Conservation (phyloP, 1,284 basidiomycete species). For the Irpex lacteus region DNA sequence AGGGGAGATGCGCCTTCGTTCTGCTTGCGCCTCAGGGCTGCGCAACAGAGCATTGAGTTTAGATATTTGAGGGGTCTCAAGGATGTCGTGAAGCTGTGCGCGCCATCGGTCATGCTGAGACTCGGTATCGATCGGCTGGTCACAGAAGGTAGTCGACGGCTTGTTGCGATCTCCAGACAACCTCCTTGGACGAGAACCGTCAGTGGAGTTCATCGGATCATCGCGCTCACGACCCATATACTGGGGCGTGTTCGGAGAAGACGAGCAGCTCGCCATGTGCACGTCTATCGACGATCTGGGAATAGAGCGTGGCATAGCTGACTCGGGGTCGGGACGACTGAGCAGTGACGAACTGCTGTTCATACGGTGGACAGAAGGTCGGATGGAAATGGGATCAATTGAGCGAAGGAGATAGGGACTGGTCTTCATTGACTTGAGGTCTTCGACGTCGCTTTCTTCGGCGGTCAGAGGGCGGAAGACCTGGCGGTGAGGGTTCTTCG, state of each 20-base stretch:
- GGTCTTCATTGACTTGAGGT: conserved; percentile 21
- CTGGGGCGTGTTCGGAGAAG: conserved; percentile 26
- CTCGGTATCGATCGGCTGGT: conserved; percentile 15
- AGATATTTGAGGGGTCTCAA: conserved; percentile 8
- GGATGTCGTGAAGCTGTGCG: conserved; percentile 11
- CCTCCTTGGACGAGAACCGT: not conserved
- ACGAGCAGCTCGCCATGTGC: conserved; percentile 30
- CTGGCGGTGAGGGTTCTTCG: conserved; percentile 26
- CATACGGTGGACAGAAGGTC: conserved; percentile 22
- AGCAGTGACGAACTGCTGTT: conserved; percentile 23
- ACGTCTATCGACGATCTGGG: conserved; percentile 30
- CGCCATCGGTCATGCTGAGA: conserved; percentile 19
- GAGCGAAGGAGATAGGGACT: conserved; percentile 21
- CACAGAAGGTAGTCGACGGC: conserved; percentile 14
- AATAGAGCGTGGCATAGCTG: conserved; percentile 28
- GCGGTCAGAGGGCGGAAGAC: conserved; percentile 30
- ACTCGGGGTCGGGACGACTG: conserved; percentile 18
- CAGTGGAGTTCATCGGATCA: conserved; percentile 12
- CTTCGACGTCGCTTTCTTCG: conserved; percentile 30
- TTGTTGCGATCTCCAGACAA: not conserved
- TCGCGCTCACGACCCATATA: conserved; percentile 20
- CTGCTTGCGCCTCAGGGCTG: not conserved
- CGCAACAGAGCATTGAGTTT: not conserved
- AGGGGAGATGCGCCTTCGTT: conserved; percentile 1
- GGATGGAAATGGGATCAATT: conserved; percentile 26